Evolutionary conservation across 2,329 filamentous ascomycete genomes (phyloP), one percentile per base, ranked within the genome.

Genomic region (Neocucurbitaria cava): DNA sequence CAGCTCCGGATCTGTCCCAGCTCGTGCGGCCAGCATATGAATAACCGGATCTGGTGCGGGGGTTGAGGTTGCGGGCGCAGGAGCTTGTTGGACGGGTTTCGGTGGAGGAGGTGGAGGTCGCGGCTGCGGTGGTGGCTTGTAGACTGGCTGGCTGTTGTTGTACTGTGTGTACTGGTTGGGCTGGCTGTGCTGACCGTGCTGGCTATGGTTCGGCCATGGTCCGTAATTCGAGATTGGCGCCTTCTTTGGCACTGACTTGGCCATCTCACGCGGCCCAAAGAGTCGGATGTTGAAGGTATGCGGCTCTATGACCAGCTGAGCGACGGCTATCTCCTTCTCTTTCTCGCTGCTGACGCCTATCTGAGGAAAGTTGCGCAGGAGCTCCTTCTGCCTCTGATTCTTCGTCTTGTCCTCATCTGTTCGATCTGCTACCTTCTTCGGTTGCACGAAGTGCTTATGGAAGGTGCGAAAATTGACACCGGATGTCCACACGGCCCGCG

Each of bases 31-130:
- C 23, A 95, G 78, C 59, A 90, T 87, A 46, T 92, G 88, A 51
- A 95, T 94, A 39, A 95, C 91, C 0, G 90, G 90, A 68, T 94
- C 91, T n/a, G 82, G 77, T 21, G 79, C 76, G 24, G 77, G 76
- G 9, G 71, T 71, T 21, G 68, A 57, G 15, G 61, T 59, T 3
- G 64, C 53, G 3, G 68, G 61, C n/a, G 61, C 52, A 31, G 65
- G 61, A 8, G 62, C 62, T 38, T 58, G 66, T 50, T 62, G 66
- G 17, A 61, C 65, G 3, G 68, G 67, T 46, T 73, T 72, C 33
- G 67, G 74, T 1, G 65, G 63, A 15, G 69, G 74, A 1, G 65
- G 63, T 11, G 69, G 74, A 1, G 65, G 68, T 23, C 71, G 74
- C 18, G 65, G 57, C 4, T 68, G 62, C 9, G 71, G 59, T 4